Evolutionary conservation across 768 basidiomycete species (phyloP).

Genomic region (Astraeus odoratus): DNA sequence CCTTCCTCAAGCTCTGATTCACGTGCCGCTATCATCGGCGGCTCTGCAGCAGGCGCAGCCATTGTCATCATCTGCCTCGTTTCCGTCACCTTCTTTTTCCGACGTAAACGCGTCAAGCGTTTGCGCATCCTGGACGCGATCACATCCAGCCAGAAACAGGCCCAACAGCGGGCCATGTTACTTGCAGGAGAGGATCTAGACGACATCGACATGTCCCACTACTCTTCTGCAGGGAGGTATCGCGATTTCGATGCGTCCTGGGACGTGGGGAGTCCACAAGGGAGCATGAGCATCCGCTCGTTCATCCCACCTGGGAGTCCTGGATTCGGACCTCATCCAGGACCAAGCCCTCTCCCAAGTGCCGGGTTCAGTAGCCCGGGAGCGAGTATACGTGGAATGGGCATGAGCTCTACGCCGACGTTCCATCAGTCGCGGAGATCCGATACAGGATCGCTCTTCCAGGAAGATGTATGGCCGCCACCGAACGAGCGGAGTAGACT

Average conservation of each 20-base stretch:
- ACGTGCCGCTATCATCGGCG: conserved; percentile 38
- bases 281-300: conserved; percentile 1
- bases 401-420: conserved; percentile 8
- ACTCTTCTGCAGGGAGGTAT: conserved; percentile 9
- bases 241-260: conserved; percentile 17
- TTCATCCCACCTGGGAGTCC: background rate
- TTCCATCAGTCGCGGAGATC: conserved; percentile 34
- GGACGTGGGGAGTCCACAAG: conserved; percentile 7
- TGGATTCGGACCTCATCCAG: background rate
- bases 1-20: conserved; percentile 5
- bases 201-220: conserved; percentile 4
- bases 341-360: background rate
- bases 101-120: conserved; percentile 30
- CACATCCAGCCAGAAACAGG: conserved; percentile 15
- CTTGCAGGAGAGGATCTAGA: conserved; percentile 22
- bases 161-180: conserved; percentile 13
- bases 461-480: conserved; percentile 40
- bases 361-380: background rate
- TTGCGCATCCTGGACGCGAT: conserved; percentile 26
- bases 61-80: conserved; percentile 31
- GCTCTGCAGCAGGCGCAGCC: conserved; percentile 32
- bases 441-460: conserved; percentile 41
- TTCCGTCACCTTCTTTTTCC: conserved; percentile 30
- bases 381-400: background rate
- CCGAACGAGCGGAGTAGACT: conserved; percentile 26